Percentiles rank a stretch among this genome's conserved stretches.
phyloP scores from a whole-genome alignment of 2,329 filamentous ascomycete genomes.

The Colletotrichum musicola region DNA sequence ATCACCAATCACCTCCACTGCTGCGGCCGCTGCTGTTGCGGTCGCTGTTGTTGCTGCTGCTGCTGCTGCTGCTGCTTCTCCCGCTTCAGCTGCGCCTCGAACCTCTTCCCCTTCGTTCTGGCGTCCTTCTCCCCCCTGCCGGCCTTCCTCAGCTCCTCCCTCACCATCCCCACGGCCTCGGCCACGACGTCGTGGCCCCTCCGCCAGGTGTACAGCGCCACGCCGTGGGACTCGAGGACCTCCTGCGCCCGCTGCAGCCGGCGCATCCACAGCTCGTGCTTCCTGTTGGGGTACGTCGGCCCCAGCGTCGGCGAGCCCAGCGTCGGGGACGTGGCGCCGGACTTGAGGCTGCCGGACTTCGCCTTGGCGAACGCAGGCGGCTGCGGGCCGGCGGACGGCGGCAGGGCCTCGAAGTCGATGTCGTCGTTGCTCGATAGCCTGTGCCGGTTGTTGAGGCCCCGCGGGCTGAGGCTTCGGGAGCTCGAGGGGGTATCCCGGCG shows the following conservation, averaged over 20 bases:
- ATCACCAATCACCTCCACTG: conserved; percentile 8
- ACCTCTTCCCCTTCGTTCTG: conserved; percentile 38
- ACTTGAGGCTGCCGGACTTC: conserved; percentile 45
- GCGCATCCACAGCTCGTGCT: conserved; percentile 78
- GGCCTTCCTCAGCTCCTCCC: conserved; percentile 63
- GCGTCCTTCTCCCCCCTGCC: conserved; percentile 42
- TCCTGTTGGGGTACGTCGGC: conserved; percentile 67
- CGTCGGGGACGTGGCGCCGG: conserved; percentile 50
- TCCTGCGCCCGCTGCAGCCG: conserved; percentile 75
- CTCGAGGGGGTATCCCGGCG: conserved; percentile 57
- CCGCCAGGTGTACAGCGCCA: conserved; percentile 80
- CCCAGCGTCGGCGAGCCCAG: conserved; percentile 49
- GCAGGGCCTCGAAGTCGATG: conserved; percentile 56
- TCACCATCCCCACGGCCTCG: conserved; percentile 75
- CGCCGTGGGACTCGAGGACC: conserved; percentile 72
- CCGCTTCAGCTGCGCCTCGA: conserved; percentile 36
- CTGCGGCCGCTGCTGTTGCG: conserved; percentile 9
- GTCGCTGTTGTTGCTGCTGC: conserved; percentile 5
- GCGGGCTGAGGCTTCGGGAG: conserved; percentile 49
- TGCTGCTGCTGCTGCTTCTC: conserved; percentile 33
- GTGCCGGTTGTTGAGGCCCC: conserved; percentile 47
- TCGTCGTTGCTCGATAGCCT: conserved; percentile 53
- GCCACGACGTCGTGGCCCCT: conserved; percentile 76
- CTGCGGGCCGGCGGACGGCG: conserved; percentile 45
- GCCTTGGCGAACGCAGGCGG: conserved; percentile 43